A percentile compares a stretch with the other conserved stretches of the same genome.
Conservation (phyloP, 257 asterid species). For the Nicotiana tabacum region DNA sequence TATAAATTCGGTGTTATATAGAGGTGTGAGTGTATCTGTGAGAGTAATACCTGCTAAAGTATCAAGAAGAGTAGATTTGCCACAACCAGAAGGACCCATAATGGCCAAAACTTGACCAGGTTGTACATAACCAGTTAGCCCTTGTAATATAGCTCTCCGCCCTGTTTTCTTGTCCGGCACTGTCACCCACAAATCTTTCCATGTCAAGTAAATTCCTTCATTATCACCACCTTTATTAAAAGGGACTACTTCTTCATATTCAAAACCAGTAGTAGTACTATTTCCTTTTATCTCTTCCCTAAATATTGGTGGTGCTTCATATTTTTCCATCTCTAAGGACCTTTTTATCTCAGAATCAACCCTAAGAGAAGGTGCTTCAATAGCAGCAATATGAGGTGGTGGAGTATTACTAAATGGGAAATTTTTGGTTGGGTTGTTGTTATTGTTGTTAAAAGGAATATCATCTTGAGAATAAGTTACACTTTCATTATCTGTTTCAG, state of each 20-base stretch:
- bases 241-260: background rate
- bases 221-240: background rate
- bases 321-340: slow-evolving; percentile 9
- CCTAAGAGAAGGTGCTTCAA: slow-evolving; percentile 21
- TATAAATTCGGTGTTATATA: too few relatives aligned
- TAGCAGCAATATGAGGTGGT: background rate
- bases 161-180: slow-evolving; percentile 31
- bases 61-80: slow-evolving; percentile 67
- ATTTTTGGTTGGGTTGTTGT: background rate
- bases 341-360: slow-evolving; percentile 7
- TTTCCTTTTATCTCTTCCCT: background rate
- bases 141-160: slow-evolving; percentile 41
- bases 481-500: background rate
- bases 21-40: too few relatives aligned
- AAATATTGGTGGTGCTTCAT: background rate
- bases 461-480: slow-evolving; percentile 6
- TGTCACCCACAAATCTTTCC: slow-evolving; percentile 54
- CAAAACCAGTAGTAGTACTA: background rate
- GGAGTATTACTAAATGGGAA: slow-evolving; percentile 24
- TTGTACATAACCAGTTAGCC: slow-evolving; percentile 43
- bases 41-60: slow-evolving; percentile 36
- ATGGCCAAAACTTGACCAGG: slow-evolving; percentile 51
- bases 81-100: slow-evolving; percentile 75
- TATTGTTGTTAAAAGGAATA: background rate
- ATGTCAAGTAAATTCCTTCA: slow-evolving; percentile 42